Evolutionary conservation across 129 eudicot species (phyloP).

Genomic region (Escallonia herrerae): DNA sequence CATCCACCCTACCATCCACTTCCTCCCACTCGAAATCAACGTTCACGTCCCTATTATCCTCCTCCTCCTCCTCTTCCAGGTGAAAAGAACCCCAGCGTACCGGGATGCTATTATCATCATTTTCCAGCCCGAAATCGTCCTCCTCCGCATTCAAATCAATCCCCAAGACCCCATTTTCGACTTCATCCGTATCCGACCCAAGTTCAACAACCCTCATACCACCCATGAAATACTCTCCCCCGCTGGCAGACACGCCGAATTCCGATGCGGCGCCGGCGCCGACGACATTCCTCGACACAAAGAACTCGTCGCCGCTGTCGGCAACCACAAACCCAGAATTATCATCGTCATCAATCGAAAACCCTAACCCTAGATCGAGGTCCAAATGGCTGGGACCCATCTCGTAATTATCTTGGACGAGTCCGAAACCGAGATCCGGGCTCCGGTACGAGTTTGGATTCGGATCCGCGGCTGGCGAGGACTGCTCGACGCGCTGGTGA

Average conservation of each 20-base stretch:
- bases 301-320: conserved; percentile 31
- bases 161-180: conserved; percentile 8
- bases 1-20: conserved; percentile 40
- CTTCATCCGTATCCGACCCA: conserved; percentile 24
- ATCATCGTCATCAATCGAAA: conserved; percentile 22
- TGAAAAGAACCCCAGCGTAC: conserved; percentile 45
- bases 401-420: conserved; percentile 25
- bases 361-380: conserved; percentile 24
- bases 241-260: conserved; percentile 9
- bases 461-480: conserved; percentile 10
- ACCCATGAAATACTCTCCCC: conserved; percentile 18
- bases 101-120: conserved; percentile 19
- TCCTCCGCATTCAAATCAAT: conserved; percentile 10
- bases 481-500: conserved; percentile 42
- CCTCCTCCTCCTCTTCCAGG: conserved; percentile 4
- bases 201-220: conserved; percentile 25
- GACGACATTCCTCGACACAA: conserved; percentile 13
- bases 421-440: conserved; percentile 12
- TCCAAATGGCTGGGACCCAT: conserved; percentile 19
- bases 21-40: conserved; percentile 71
- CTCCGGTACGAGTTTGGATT: conserved; percentile 5
- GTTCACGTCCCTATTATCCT: conserved; percentile 24
- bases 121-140: conserved; percentile 20
- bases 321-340: conserved; percentile 25
- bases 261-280: conserved; percentile 16